Evolutionary conservation across 129 eudicot genomes (phyloP).

Genomic region (Pseudognaphalium luteoalbum): DNA sequence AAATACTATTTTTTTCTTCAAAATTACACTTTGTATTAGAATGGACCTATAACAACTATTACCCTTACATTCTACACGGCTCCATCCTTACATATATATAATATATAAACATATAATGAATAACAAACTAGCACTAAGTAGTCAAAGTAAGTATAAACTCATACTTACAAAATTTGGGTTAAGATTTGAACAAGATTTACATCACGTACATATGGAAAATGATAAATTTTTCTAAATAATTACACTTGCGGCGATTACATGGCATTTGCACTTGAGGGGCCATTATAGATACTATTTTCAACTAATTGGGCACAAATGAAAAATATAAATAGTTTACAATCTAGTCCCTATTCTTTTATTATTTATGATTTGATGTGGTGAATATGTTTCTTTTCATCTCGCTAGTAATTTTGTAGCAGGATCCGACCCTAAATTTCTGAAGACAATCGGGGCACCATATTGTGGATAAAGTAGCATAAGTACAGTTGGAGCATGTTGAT

Average conservation of each 20-base stretch:
- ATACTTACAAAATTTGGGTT: constrained; percentile 37
- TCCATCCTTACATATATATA: too few relatives aligned
- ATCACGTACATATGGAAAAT: constrained; percentile 34
- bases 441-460: constrained; percentile 71
- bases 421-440: constrained; percentile 39
- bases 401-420: constrained; percentile 1
- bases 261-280: constrained; percentile 31
- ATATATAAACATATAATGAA: not conserved
- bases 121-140: not conserved
- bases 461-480: constrained; percentile 83
- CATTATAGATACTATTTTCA: constrained; percentile 16
- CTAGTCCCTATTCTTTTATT: constrained; percentile 16
- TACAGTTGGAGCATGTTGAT: constrained; percentile 83
- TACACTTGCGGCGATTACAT: constrained; percentile 27
- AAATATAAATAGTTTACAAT: constrained; percentile 16
- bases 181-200: constrained; percentile 41
- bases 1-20: too few relatives aligned
- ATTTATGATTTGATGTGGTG: constrained; percentile 1
- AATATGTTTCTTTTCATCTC: not conserved
- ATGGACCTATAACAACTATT: too few relatives aligned
- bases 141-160: constrained; percentile 5
- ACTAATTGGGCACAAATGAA: constrained; percentile 16
- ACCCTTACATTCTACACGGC: too few relatives aligned
- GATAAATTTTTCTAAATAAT: constrained; percentile 30
- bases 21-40: too few relatives aligned